Percentiles rank a stretch among this genome's conserved stretches.
These are phyloP conservation scores for Cryoendolithus antarcticus DNA, from an alignment of 2,329 filamentous ascomycete genomes.

Conservation along the genomic window DNA sequence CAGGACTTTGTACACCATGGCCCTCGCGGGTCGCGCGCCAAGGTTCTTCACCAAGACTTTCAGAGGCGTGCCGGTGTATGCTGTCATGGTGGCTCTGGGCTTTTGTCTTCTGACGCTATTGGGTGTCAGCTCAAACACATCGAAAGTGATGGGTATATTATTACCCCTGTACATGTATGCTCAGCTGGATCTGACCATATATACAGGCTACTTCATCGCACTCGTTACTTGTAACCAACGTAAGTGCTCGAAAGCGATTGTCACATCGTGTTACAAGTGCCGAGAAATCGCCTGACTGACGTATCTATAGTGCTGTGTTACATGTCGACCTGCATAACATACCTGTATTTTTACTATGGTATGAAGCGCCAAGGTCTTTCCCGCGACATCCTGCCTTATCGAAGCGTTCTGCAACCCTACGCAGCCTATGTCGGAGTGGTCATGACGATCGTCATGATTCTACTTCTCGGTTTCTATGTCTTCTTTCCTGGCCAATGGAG, in stretches of 20 bases:
- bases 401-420: constrained; percentile 40
- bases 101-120: constrained; percentile 29
- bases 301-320: constrained; percentile 40
- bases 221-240: too few species aligned
- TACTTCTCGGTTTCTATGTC: constrained; percentile 65
- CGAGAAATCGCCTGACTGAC: too few species aligned
- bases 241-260: too few species aligned
- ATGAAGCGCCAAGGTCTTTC: constrained; percentile 35
- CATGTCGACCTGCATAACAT: constrained; percentile 43
- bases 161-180: too few species aligned
- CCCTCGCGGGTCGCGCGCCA: constrained; percentile 55
- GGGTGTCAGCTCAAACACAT: constrained; percentile 9
- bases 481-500: constrained; percentile 58
- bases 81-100: constrained; percentile 26
- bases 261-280: too few species aligned
- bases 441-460: constrained; percentile 47
- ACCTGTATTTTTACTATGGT: constrained; percentile 43
- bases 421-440: constrained; percentile 49
- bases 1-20: constrained; percentile 52
- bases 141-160: constrained; percentile 3
- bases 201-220: too few species aligned
- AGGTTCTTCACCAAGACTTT: constrained; percentile 31
- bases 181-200: too few species aligned
- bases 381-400: constrained; percentile 30
- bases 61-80: constrained; percentile 4